A percentile compares a stretch with the other conserved stretches of the same genome.
Evolutionary conservation across 2,329 filamentous ascomycete genomes (phyloP).

Genomic region (Claviceps quebecensis): DNA sequence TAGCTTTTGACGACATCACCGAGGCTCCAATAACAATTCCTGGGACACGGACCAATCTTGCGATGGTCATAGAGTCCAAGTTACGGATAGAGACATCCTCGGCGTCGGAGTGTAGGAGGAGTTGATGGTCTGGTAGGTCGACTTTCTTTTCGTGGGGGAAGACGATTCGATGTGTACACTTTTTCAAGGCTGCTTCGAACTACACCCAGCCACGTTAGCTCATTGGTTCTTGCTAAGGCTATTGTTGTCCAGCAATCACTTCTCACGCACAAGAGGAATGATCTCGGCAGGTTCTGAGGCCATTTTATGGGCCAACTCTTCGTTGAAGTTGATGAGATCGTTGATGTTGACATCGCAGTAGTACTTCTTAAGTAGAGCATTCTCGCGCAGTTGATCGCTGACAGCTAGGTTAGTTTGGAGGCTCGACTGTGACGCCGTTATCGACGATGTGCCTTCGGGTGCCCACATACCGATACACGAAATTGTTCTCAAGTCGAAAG

Average conservation of each 20-base stretch:
- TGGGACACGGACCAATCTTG: conserved; percentile 87
- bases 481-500: conserved; percentile 86
- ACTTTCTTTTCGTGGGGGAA: conserved; percentile 59
- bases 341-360: conserved; percentile 94
- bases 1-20: conserved; percentile 92
- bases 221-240: neutral
- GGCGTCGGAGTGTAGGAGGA: conserved; percentile 85
- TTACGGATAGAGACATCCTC: conserved; percentile 88
- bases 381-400: conserved; percentile 90
- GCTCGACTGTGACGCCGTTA: neutral
- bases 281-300: conserved; percentile 84
- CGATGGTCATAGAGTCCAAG: conserved; percentile 82
- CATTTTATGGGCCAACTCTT: conserved; percentile 82
- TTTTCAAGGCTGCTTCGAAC: conserved; percentile 84
- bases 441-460: neutral
- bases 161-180: conserved; percentile 86
- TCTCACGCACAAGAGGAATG: conserved; percentile 66
- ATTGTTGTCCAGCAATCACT: neutral
- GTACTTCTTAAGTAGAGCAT: conserved; percentile 85
- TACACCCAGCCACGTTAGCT: conserved; percentile 20
- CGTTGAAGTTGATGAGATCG: conserved; percentile 90
- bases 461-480: conserved; percentile 67
- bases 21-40: conserved; percentile 97
- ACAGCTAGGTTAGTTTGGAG: conserved; percentile 5
- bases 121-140: conserved; percentile 76